These are phyloP conservation scores for Alternaria longipes DNA, from an alignment of 2,329 filamentous ascomycete species.

Conservation along the genomic window DNA sequence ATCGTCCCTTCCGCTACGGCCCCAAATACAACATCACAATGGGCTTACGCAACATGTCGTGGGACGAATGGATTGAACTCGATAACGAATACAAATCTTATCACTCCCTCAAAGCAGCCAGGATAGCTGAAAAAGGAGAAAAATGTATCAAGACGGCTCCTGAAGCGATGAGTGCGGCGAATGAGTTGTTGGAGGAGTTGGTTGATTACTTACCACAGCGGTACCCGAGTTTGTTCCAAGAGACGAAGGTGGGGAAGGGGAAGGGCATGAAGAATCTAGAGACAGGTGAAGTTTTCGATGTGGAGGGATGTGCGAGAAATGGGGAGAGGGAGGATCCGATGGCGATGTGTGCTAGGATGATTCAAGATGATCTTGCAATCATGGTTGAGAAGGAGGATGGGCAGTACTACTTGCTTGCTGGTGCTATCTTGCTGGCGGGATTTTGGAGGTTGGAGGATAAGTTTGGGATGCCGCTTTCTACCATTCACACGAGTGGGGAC, in stretches of 20 bases:
- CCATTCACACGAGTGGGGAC: slow-evolving; percentile 78
- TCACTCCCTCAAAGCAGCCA: slow-evolving; percentile 74
- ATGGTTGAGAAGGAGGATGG: slow-evolving; percentile 82
- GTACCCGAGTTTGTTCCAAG: slow-evolving; percentile 79
- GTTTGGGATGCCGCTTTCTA: slow-evolving; percentile 74
- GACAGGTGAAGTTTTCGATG: slow-evolving; percentile 77
- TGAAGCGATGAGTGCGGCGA: slow-evolving; percentile 73
- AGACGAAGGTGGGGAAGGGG: slow-evolving; percentile 51
- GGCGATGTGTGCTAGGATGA: slow-evolving; percentile 73
- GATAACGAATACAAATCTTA: slow-evolving; percentile 80
- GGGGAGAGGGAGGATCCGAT: slow-evolving; percentile 74
- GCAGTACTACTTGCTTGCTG: slow-evolving; percentile 82
- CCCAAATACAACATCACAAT: slow-evolving; percentile 80
- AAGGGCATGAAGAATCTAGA: slow-evolving; percentile 69
- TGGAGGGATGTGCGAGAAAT: slow-evolving; percentile 67
- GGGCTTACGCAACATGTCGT: slow-evolving; percentile 75
- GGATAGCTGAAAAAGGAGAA: slow-evolving; percentile 71
- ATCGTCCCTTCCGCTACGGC: slow-evolving; percentile 80
- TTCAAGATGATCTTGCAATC: slow-evolving; percentile 84
- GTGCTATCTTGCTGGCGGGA: slow-evolving; percentile 77
- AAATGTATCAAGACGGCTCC: slow-evolving; percentile 76
- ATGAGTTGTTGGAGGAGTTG: slow-evolving; percentile 80
- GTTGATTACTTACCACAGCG: slow-evolving; percentile 74
- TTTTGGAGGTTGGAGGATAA: slow-evolving; percentile 89
- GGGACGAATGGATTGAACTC: slow-evolving; percentile 83